Evolutionary conservation across 208 protist species (phyloP).

Genomic region (Zelonia costaricensis): DNA sequence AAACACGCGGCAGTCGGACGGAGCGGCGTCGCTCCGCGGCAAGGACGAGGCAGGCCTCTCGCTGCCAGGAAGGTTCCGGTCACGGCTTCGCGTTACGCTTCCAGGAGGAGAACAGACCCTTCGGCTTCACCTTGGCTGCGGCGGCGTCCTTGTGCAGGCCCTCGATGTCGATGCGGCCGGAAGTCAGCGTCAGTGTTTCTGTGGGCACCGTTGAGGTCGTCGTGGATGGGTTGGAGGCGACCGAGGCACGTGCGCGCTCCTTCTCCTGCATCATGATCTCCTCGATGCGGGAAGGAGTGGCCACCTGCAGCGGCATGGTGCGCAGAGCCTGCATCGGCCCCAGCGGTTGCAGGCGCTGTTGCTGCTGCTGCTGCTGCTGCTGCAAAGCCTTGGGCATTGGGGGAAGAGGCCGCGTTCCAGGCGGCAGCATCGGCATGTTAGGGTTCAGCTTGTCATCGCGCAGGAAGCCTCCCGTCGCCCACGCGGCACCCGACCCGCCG

Average conservation of each 20-base stretch:
- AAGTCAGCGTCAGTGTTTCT: background rate
- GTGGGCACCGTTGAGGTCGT: background rate
- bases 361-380: background rate
- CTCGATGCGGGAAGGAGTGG: background rate
- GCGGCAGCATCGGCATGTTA: background rate
- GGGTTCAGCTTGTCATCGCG: background rate
- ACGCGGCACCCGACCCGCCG: too few species aligned
- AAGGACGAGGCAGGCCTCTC: too few species aligned
- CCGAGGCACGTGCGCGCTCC: background rate
- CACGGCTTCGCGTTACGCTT: background rate
- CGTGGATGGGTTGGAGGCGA: too few species aligned
- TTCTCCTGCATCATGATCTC: background rate
- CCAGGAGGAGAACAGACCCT: background rate
- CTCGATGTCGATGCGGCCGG: background rate
- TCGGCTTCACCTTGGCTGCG: background rate
- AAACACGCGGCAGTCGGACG: too few species aligned
- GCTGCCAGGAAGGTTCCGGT: too few species aligned
- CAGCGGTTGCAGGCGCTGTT: background rate
- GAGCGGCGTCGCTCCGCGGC: too few species aligned
- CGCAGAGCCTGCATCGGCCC: background rate
- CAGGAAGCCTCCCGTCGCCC: background rate
- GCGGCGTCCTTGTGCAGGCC: background rate
- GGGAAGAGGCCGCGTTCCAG: too few species aligned
- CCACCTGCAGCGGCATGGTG: background rate
- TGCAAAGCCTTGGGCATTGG: too few species aligned